These are phyloP conservation scores for Protostelium mycophagum DNA, from an alignment of 78 protist species.

Conservation along the genomic window DNA sequence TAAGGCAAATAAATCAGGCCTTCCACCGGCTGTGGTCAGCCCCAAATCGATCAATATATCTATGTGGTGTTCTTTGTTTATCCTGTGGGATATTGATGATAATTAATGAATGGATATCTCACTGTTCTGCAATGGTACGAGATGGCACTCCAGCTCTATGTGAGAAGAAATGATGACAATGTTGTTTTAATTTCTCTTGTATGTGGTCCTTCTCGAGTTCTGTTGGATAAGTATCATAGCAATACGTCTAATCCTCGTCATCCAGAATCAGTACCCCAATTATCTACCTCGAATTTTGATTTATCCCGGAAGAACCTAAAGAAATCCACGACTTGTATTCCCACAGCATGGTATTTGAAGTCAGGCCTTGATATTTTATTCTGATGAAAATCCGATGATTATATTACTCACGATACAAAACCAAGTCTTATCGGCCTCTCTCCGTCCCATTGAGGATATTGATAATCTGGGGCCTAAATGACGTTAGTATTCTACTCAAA, in stretches of 20 bases:
- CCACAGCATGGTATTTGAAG: neutral
- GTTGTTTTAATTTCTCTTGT: neutral
- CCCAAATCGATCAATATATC: neutral
- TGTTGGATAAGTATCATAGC: neutral
- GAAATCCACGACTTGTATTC: neutral
- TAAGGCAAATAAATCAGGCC: neutral
- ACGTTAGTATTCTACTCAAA: too few species aligned
- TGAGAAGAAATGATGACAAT: neutral
- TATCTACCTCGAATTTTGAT: neutral
- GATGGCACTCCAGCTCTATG: neutral
- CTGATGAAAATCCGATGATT: too few species aligned
- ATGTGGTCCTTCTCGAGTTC: neutral
- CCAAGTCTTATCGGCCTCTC: neutral
- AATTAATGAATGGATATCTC: too few species aligned
- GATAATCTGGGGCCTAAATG: too few species aligned
- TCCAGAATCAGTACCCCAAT: neutral
- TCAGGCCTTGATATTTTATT: neutral
- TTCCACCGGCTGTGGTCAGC: neutral
- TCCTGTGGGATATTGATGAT: too few species aligned
- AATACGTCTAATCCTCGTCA: neutral
- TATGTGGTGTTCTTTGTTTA: neutral
- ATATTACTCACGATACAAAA: neutral
- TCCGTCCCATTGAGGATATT: neutral
- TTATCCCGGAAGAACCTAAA: neutral
- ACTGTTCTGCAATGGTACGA: neutral